These are phyloP conservation scores for Orbilia ellipsospora DNA, from an alignment of 2,329 filamentous ascomycete species.

Conservation along the genomic window DNA sequence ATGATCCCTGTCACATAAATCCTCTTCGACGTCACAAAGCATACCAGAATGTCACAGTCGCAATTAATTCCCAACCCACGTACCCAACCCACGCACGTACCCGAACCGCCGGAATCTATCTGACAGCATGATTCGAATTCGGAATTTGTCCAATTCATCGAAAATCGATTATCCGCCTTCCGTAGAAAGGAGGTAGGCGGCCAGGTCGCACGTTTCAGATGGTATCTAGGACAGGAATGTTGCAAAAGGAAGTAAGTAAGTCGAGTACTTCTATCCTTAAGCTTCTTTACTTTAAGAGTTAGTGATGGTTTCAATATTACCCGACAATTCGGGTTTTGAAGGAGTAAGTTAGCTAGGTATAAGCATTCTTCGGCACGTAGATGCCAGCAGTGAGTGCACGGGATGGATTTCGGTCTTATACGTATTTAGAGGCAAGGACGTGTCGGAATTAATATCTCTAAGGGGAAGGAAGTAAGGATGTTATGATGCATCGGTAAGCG, in stretches of 20 bases:
- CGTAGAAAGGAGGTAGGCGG: slow-evolving; percentile 32
- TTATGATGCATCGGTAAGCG: no score
- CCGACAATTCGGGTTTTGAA: not conserved
- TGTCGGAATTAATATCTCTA: slow-evolving; percentile 13
- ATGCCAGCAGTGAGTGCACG: not conserved
- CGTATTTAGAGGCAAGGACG: not conserved
- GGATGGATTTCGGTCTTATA: not conserved
- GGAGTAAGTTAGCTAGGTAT: not conserved
- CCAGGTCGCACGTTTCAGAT: slow-evolving; percentile 38
- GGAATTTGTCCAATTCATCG: no score
- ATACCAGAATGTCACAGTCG: not conserved
- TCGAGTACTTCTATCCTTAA: no score
- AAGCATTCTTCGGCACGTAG: not conserved
- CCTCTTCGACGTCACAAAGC: no score
- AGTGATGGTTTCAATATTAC: no score
- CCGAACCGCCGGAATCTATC: no score
- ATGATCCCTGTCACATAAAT: no score
- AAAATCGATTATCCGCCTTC: slow-evolving; percentile 20
- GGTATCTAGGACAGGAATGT: slow-evolving; percentile 6
- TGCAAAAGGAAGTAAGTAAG: no score
- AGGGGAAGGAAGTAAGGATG: slow-evolving; percentile 18
- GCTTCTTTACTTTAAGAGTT: no score
- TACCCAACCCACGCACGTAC: no score
- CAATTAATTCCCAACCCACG: no score
- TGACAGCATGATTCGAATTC: no score